phyloP scores from a whole-genome alignment of 768 basidiomycete species.

The Rhodotorula kratochvilovae region DNA sequence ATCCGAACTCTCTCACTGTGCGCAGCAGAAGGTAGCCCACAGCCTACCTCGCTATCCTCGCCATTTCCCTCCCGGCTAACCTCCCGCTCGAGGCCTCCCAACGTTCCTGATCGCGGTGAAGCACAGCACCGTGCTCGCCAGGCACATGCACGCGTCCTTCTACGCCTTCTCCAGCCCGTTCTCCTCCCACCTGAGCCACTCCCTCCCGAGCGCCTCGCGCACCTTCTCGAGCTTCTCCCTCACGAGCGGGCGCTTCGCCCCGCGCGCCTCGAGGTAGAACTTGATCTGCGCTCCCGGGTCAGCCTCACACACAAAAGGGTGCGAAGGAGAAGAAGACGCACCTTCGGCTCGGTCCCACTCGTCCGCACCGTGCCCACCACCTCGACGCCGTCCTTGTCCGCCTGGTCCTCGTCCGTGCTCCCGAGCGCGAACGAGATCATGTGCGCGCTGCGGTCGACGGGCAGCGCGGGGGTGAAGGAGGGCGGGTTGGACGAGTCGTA shows the following conservation, averaged over 20 bases:
- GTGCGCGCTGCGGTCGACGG: constrained; percentile 52
- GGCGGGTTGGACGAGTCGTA: constrained; percentile 63
- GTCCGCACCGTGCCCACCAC: constrained; percentile 74
- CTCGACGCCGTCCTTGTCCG: constrained; percentile 49
- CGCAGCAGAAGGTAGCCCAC: no score
- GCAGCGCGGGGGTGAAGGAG: constrained; percentile 59
- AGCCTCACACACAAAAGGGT: no score
- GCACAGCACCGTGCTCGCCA: no score
- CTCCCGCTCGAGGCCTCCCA: no score
- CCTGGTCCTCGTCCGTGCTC: constrained; percentile 43
- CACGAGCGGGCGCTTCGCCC: constrained; percentile 55
- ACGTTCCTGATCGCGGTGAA: no score
- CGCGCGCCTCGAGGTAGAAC: constrained; percentile 78
- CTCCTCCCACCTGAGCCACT: constrained; percentile 67
- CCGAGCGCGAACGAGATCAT: constrained; percentile 73
- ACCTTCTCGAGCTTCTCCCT: constrained; percentile 56
- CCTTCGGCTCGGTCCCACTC: constrained; percentile 87
- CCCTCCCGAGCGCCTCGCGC: constrained; percentile 58
- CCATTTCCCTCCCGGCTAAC: no score
- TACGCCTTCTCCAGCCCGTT: constrained; percentile 48
- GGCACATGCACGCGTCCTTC: no score
- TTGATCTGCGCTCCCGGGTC: constrained; percentile 63
- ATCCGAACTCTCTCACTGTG: no score
- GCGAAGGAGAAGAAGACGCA: no score
- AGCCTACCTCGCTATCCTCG: no score